Evolutionary conservation across 805 yeast species (phyloP).

Genomic region (Kuraishia ogatae): DNA sequence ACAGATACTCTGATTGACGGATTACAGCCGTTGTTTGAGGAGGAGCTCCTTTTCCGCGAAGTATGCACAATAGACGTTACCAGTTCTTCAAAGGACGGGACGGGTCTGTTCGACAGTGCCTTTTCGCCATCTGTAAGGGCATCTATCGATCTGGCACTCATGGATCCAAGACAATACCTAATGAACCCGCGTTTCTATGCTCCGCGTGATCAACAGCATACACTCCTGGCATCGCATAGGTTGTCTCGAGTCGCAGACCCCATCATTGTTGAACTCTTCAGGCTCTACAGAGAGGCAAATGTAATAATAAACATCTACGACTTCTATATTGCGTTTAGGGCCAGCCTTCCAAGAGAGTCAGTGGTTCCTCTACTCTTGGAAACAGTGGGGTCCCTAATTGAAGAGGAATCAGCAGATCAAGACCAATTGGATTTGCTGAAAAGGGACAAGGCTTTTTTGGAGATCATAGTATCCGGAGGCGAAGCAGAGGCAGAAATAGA

Average conservation of each 20-base stretch:
- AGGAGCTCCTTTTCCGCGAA: constrained; percentile 27
- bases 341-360: constrained; percentile 25
- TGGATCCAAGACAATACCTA: constrained; percentile 26
- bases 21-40: background rate
- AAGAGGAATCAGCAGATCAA: background rate
- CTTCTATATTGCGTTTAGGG: constrained; percentile 27
- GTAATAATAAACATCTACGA: constrained; percentile 31
- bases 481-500: constrained; percentile 23
- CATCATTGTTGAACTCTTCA: constrained; percentile 47
- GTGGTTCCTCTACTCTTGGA: constrained; percentile 3
- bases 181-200: background rate
- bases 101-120: constrained; percentile 21
- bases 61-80: constrained; percentile 27
- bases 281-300: constrained; percentile 74
- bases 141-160: constrained; percentile 28
- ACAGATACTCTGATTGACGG: background rate
- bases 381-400: background rate
- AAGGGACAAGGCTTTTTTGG: background rate
- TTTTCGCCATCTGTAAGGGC: constrained; percentile 37
- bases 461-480: constrained; percentile 5
- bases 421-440: background rate
- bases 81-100: constrained; percentile 8
- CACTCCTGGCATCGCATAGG: background rate
- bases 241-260: constrained; percentile 32
- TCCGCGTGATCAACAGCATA: background rate